Conservation (phyloP, 2,329 filamentous ascomycete species). For the Aspergillus felis region DNA sequence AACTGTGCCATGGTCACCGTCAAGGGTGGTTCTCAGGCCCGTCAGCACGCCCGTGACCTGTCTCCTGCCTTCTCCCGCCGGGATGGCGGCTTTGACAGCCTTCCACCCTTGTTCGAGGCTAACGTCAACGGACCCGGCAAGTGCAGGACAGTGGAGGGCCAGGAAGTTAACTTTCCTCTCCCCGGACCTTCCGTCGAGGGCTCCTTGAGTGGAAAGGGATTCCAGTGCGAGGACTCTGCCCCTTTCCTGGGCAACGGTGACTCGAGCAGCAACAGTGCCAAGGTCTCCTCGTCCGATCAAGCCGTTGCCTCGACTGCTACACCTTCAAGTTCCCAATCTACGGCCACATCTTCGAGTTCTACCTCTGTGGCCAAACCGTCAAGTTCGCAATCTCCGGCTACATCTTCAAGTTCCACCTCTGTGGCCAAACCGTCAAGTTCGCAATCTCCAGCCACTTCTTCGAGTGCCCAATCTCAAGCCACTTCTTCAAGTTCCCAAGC, state of each 20-base stretch:
- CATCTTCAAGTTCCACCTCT: too few species aligned
- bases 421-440: too few species aligned
- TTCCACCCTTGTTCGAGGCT: conserved; percentile 68
- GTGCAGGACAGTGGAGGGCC: conserved; percentile 56
- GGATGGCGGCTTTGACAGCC: conserved; percentile 45
- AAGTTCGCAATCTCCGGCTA: too few species aligned
- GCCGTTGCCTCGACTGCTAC: background rate
- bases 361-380: too few species aligned
- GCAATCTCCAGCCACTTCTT: too few species aligned
- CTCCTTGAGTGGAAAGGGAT: conserved; percentile 31
- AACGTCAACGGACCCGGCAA: conserved; percentile 54
- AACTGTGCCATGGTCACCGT: conserved; percentile 73
- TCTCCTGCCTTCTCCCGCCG: conserved; percentile 6
- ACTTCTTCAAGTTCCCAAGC: background rate
- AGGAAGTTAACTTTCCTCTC: conserved; percentile 62
- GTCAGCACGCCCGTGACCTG: conserved; percentile 8
- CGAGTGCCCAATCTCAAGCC: too few species aligned
- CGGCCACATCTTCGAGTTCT: background rate
- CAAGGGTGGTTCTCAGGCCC: conserved; percentile 19
- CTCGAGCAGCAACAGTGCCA: conserved; percentile 3
- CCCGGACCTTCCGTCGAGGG: conserved; percentile 56
- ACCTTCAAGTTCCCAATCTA: background rate
- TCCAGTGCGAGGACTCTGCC: conserved; percentile 28
- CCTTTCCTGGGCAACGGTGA: conserved; percentile 23
- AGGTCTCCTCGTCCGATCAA: background rate